Conservation (phyloP, 108 stramenopile species). For the Pseudonitzschia multistriata region DNA sequence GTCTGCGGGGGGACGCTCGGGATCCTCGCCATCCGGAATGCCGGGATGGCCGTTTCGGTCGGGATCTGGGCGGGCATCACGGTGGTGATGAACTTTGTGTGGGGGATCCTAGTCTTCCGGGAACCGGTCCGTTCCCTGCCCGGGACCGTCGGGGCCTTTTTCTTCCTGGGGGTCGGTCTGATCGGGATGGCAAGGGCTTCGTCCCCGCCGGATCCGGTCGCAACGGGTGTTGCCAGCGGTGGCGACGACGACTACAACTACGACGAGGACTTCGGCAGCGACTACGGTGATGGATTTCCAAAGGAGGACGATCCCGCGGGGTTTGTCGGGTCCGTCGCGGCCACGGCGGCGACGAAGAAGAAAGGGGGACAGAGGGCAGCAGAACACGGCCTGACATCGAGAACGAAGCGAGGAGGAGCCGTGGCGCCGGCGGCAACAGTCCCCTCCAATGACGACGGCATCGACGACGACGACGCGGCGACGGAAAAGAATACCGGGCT, state of each 20-base stretch:
- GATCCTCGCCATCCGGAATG: slow-evolving; percentile 56
- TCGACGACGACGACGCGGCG: not conserved
- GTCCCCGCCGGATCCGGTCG: too few relatives aligned
- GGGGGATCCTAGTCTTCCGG: slow-evolving; percentile 60
- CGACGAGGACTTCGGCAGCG: not conserved
- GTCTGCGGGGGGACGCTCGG: slow-evolving; percentile 47
- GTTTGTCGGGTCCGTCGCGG: too few relatives aligned
- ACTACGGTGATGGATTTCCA: not conserved
- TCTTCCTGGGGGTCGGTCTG: slow-evolving; percentile 28
- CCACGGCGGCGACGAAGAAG: too few relatives aligned
- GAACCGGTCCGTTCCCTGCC: slow-evolving; percentile 39
- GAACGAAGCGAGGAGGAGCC: not conserved
- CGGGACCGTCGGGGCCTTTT: slow-evolving; percentile 16
- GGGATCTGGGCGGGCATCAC: slow-evolving; percentile 59
- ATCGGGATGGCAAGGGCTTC: slow-evolving; percentile 43
- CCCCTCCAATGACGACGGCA: not conserved
- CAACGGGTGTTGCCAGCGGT: too few relatives aligned
- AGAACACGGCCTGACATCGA: not conserved
- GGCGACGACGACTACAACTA: not conserved
- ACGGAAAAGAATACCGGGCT: not conserved
- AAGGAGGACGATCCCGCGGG: not conserved
- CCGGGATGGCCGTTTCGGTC: slow-evolving; percentile 60
- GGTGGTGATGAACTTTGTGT: slow-evolving; percentile 53
- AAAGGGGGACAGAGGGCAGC: not conserved
- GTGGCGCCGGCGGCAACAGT: not conserved